A percentile compares a stretch with the other conserved stretches of the same genome.
phyloP scores from a whole-genome alignment of 164 flowering plant species.

The Umbilicus rupestris region DNA sequence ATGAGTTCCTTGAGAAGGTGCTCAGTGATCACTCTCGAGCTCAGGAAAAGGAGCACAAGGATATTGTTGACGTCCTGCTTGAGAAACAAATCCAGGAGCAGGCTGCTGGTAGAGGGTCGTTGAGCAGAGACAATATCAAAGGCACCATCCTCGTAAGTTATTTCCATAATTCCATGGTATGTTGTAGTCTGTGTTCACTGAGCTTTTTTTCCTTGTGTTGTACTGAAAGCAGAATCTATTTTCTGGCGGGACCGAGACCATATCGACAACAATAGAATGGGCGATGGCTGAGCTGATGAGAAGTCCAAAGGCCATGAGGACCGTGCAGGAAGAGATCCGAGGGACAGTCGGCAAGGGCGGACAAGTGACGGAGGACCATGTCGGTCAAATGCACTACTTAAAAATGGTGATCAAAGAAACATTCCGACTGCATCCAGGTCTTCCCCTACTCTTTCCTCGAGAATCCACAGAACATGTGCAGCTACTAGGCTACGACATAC shows the following conservation, averaged over 20 bases:
- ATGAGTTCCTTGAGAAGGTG: conserved; percentile 14
- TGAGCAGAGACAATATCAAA: too few species aligned
- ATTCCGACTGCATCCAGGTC: not conserved
- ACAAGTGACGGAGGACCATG: not conserved
- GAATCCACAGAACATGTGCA: not conserved
- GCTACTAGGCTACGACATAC: not conserved
- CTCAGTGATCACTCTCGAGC: conserved; percentile 14
- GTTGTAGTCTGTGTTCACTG: not conserved
- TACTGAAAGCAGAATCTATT: too few species aligned
- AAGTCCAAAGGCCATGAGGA: not conserved
- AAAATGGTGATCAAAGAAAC: not conserved
- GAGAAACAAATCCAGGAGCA: conserved; percentile 9
- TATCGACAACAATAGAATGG: not conserved
- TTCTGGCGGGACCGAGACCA: too few species aligned
- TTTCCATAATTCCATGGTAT: not conserved
- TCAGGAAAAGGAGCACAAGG: conserved; percentile 16
- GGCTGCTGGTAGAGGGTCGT: too few species aligned
- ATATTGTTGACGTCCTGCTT: conserved; percentile 20
- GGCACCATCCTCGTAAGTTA: too few species aligned
- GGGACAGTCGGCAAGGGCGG: not conserved
- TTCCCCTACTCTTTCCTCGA: not conserved
- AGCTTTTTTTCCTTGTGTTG: too few species aligned
- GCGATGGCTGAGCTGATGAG: not conserved
- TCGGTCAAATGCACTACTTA: not conserved
- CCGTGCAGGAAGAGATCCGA: not conserved